Percentiles rank a stretch among this genome's conserved stretches.
phyloP scores from a whole-genome alignment of 768 basidiomycete genomes.

The Russula foetens region DNA sequence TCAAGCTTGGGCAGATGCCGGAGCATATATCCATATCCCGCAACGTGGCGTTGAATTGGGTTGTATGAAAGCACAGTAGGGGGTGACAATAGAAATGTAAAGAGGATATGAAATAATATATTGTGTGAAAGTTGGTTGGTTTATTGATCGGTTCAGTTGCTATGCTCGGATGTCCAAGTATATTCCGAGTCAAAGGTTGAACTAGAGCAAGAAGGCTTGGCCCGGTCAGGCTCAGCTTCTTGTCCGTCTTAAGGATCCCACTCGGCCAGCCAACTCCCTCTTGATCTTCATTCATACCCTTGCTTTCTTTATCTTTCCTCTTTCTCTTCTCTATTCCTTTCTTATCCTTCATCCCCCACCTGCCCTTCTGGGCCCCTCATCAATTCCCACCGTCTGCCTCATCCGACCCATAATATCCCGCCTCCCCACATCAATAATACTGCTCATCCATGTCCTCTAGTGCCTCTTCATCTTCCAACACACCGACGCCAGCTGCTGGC shows the following conservation, averaged over 20 bases:
- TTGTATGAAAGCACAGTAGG: not conserved
- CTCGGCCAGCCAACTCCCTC: not conserved
- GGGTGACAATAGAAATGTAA: not conserved
- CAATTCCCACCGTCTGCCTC: constrained; percentile 1
- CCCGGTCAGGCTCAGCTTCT: not conserved
- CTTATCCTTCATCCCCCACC: not conserved
- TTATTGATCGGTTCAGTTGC: not conserved
- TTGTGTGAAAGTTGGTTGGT: not conserved
- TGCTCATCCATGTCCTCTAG: constrained; percentile 13
- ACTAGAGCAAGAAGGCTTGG: not conserved
- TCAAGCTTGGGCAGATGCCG: not conserved
- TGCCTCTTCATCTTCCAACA: constrained; percentile 38
- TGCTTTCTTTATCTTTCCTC: constrained; percentile 4
- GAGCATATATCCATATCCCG: too few species aligned
- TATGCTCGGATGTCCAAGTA: not conserved
- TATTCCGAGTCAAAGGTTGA: constrained; percentile 2
- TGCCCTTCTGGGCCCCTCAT: not conserved
- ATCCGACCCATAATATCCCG: constrained; percentile 2
- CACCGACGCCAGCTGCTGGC: constrained; percentile 34
- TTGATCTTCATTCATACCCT: not conserved
- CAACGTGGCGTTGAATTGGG: not conserved
- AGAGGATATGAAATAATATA: not conserved
- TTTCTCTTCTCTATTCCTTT: constrained; percentile 3
- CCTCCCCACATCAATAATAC: constrained; percentile 14
- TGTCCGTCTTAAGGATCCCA: not conserved